Evolutionary conservation across 176 grass and related monocot species (phyloP), one percentile per base, ranked within the genome.

Genomic region (Olyra latifolia): DNA sequence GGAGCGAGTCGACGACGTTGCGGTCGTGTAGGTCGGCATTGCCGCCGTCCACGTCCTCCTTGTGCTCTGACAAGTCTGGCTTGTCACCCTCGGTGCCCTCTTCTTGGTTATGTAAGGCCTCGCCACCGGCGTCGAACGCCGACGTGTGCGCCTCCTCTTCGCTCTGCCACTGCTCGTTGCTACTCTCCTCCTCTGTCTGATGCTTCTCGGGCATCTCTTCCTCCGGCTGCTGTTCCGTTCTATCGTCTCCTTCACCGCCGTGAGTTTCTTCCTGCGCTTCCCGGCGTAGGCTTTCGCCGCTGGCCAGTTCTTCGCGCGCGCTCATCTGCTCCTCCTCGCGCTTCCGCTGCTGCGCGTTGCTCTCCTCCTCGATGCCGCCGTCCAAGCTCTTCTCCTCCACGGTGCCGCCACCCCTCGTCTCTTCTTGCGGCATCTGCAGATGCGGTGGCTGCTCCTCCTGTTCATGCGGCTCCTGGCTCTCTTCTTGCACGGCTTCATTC

Each of bases 301-400:
- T 63, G 48, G 75, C 2, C 75, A 83, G 94, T 12, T 88, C 82
- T 0, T 86, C 84, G 10, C 82, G 82, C 76, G 84, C 88, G 38
- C 57, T 87, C 74, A 85, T 72, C 25, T 90, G 56, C 54, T 74
- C 74, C 66, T 97, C 94, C 47, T 94, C 90, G 2, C 84, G 74
- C 62, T 66, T 91, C 65, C 83, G 83, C 85, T 91, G 90, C 74
- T 83, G 68, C 11, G 61, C 82, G 23, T 66, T 80, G 90, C 83
- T 94, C 75, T 86, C 80, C 72, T 93, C 90, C 78, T 93, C 88
- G 39, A 88, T 73, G 75, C 90, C 92, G 38, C 92, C 90, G 17
- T 94, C 92, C 38, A 94, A n/a, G 70, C 72, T 90, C 75, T 84
- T 81, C 88, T 91, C 95, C 73, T 88, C 91, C 29, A 85, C 90